Conservation (phyloP, 345 rosid species). For the Citrus sp. region DNA sequence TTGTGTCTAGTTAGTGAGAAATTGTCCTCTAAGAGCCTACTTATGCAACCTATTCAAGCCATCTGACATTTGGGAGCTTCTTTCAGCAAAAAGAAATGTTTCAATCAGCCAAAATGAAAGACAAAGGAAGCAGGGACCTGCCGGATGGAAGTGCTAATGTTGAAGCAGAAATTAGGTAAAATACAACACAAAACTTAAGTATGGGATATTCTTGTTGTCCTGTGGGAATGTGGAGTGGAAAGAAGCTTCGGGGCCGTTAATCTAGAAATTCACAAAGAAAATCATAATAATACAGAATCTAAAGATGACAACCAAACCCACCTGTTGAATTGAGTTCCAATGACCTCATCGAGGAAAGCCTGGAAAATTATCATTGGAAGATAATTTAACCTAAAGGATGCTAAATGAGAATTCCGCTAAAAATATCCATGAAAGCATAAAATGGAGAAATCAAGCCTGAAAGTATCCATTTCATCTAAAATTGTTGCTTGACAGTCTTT, state of each 20-base stretch:
- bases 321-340: not conserved
- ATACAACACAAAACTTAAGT: not conserved
- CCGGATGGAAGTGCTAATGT: not conserved
- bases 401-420: not conserved
- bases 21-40: not conserved
- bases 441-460: not conserved
- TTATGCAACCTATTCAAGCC: not conserved
- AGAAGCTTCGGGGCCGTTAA: not conserved
- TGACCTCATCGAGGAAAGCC: not conserved
- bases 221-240: not conserved
- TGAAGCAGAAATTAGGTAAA: not conserved
- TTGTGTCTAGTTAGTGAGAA: not conserved
- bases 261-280: not conserved
- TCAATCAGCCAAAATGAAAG: not conserved
- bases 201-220: not conserved
- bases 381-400: not conserved
- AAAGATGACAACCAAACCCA: not conserved
- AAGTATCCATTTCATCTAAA: not conserved
- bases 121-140: not conserved
- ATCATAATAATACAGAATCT: not conserved
- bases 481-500: not conserved
- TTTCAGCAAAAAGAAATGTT: conserved; percentile 7
- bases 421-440: not conserved
- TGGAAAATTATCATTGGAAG: not conserved
- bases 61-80: not conserved